These are phyloP conservation scores for Sugiyamaella pinicola DNA, from an alignment of 1,139 yeast species.

Conservation along the genomic window DNA sequence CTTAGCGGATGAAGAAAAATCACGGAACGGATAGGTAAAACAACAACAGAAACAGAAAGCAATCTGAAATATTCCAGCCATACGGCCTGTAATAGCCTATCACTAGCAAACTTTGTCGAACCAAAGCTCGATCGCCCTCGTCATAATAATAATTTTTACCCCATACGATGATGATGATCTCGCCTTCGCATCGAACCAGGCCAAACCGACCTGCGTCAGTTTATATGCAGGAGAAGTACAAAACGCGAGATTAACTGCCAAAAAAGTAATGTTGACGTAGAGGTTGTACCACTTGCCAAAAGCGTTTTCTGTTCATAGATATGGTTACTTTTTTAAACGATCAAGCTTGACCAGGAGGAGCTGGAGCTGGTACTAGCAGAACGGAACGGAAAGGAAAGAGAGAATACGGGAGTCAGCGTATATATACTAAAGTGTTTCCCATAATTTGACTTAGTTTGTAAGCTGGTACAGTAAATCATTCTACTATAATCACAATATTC, in stretches of 20 bases:
- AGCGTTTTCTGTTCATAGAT: not conserved
- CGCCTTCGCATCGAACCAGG: not conserved
- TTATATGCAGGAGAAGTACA: too few relatives aligned
- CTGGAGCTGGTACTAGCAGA: not conserved
- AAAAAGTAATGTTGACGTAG: not conserved
- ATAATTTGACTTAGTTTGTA: too few relatives aligned
- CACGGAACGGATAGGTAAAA: too few relatives aligned
- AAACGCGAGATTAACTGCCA: too few relatives aligned
- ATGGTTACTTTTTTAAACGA: not conserved
- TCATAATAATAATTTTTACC: not conserved
- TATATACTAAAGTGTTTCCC: not conserved
- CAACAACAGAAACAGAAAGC: too few relatives aligned
- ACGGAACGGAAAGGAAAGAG: not conserved
- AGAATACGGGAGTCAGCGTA: not conserved
- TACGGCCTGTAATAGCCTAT: too few relatives aligned
- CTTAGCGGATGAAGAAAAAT: too few relatives aligned
- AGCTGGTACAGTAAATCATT: too few relatives aligned
- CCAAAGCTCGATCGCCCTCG: not conserved
- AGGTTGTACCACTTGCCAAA: not conserved
- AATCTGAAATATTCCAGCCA: too few relatives aligned
- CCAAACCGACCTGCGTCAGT: too few relatives aligned
- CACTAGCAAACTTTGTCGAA: too few relatives aligned
- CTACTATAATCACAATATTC: too few relatives aligned
- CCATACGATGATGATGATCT: not conserved
- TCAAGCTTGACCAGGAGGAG: not conserved